phyloP scores from a whole-genome alignment of 306 rosid species.

The Prunus davidiana region DNA sequence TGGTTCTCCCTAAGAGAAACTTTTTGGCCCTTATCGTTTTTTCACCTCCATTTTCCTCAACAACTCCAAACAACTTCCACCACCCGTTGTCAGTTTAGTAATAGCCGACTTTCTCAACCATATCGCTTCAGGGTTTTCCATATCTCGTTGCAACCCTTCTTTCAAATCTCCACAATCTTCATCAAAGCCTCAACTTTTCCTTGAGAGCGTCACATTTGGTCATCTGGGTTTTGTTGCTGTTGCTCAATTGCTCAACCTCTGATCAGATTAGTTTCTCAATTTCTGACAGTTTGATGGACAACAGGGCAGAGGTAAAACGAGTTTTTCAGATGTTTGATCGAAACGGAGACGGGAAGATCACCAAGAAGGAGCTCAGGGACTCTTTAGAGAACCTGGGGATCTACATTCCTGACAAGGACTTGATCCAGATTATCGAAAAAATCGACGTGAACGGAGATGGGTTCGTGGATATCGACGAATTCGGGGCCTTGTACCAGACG shows the following conservation, averaged over 20 bases:
- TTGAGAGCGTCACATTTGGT: background rate
- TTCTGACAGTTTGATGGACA: background rate
- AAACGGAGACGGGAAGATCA: constrained; percentile 36
- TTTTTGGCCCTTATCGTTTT: background rate
- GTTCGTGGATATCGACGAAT: constrained; percentile 35
- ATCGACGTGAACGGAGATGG: constrained; percentile 34
- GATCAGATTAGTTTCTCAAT: background rate
- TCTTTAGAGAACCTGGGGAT: constrained; percentile 31
- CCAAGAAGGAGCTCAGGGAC: constrained; percentile 27
- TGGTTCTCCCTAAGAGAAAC: too few relatives aligned
- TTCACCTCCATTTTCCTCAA: background rate
- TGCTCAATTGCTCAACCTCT: too few relatives aligned
- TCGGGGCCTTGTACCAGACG: constrained; percentile 26
- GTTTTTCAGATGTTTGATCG: constrained; percentile 39
- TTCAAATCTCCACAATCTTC: background rate
- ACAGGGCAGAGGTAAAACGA: constrained; percentile 15
- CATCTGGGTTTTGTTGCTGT: background rate
- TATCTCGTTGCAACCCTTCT: background rate
- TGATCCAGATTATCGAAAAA: constrained; percentile 35
- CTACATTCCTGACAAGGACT: constrained; percentile 30
- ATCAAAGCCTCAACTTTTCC: background rate
- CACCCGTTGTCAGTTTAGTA: background rate
- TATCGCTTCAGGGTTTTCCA: background rate
- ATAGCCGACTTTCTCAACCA: background rate
- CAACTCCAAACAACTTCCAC: constrained; percentile 5